Evolutionary conservation across 805 yeast species (phyloP).

Genomic region (Isabelozyma rhagii): DNA sequence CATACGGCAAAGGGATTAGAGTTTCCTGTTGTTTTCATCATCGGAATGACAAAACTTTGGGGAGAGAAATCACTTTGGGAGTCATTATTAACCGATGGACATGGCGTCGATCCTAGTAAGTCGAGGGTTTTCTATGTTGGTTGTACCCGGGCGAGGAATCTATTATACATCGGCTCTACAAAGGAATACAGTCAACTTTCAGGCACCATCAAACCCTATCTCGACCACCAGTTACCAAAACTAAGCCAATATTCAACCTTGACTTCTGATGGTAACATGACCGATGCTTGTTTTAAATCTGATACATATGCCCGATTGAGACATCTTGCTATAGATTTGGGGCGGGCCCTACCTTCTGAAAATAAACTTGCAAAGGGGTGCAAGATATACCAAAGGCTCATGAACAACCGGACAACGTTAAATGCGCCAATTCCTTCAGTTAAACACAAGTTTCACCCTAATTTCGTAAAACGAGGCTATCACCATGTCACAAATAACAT

Average conservation of each 20-base stretch:
- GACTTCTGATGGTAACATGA: neutral
- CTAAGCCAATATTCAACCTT: neutral
- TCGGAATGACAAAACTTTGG: slow-evolving; percentile 7
- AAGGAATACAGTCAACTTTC: slow-evolving; percentile 4
- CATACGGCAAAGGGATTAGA: slow-evolving; percentile 77
- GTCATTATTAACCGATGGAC: slow-evolving; percentile 11
- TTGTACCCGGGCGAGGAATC: slow-evolving; percentile 56
- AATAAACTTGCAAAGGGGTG: neutral
- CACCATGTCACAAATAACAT: neutral
- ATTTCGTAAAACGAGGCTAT: neutral
- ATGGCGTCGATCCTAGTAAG: slow-evolving; percentile 18
- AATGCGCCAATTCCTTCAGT: neutral
- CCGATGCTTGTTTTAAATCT: neutral
- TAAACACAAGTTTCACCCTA: neutral
- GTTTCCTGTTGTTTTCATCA: slow-evolving; percentile 63
- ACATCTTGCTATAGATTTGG: neutral
- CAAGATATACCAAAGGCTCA: neutral
- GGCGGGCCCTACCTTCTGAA: neutral
- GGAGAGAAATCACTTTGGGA: slow-evolving; percentile 1
- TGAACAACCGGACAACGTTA: neutral
- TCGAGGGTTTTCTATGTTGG: slow-evolving; percentile 60
- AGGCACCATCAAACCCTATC: slow-evolving; percentile 2
- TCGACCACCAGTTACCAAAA: slow-evolving; percentile 11
- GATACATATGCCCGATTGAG: neutral
- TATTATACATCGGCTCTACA: slow-evolving; percentile 34